Evolutionary conservation across 768 basidiomycete species (phyloP), one percentile per base, ranked within the genome.

Genomic region (Fistulinella prunicolor): DNA sequence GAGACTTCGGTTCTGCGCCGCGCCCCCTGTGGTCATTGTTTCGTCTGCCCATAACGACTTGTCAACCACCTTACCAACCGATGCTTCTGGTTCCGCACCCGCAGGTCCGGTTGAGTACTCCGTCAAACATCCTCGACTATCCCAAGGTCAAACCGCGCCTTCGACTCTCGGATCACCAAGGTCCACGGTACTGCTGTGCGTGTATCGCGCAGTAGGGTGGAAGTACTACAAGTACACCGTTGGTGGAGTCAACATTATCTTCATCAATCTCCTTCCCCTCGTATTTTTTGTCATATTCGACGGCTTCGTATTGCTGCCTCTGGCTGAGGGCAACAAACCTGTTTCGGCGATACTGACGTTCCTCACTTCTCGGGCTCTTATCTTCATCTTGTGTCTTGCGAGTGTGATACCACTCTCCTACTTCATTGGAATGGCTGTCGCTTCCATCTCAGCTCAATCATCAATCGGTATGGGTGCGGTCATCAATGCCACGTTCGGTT

Each of bases 381-480:
- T 98, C 59, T 98, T 99, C 67, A 55, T 91, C 37, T 69, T 94
- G 58, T 80, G 86, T 55, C 74, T 99, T 38, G 80, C 88, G 22
- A 91, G 89, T 56, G 92, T 99, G 61, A 98, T 99, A 55, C 96
- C 96, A 0, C 77, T 99, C 17, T 94, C 90, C 8, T 99, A 99
- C 74, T 99, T 99, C 73, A 98, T 99, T 62, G 96, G 96, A 16
- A 97, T 97, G 96, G 96, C 96, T 8, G 96, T 99, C 51, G 96
- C 96, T 3, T 94, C 90, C 37, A 98, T 99, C 60, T 92, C 89
- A n/a, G 96, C 96, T 0, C 96, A 98, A 62, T 94, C 92, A 0
- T 93, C 89, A 2, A 99, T 99, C 52, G 96, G 96, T 6, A 96
- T 98, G 93, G 96, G 96, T 54, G 96, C 96, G 2, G 95, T 98